These are phyloP conservation scores for Fusarium subglutinans DNA, from an alignment of 2,329 filamentous ascomycete species.

Conservation along the genomic window DNA sequence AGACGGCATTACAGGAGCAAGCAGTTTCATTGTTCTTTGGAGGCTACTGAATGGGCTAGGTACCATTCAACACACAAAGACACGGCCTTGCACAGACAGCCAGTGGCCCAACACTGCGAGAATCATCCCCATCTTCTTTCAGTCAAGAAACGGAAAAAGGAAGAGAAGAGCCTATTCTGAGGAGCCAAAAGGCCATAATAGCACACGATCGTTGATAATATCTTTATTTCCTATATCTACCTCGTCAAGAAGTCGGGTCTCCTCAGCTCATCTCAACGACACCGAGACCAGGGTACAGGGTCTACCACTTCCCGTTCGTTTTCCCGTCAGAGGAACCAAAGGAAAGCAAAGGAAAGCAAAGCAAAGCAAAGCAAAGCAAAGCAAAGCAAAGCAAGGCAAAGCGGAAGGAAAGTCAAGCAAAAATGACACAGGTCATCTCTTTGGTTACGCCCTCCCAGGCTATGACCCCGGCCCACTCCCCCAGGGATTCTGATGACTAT, in stretches of 20 bases:
- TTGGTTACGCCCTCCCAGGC: conserved; percentile 39
- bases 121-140: conserved; percentile 22
- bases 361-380: neutral
- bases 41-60: conserved; percentile 31
- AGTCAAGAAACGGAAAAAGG: conserved; percentile 10
- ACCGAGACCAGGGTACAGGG: conserved; percentile 16
- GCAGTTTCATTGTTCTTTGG: conserved; percentile 40
- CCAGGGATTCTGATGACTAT: conserved; percentile 38
- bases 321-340: conserved; percentile 16
- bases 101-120: conserved; percentile 24
- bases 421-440: conserved; percentile 45
- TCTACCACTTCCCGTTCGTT: conserved; percentile 28
- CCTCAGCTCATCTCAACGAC: conserved; percentile 8
- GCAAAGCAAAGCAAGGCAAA: neutral
- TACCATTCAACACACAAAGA: conserved; percentile 32
- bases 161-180: neutral
- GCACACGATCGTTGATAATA: neutral
- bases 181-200: neutral
- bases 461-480: conserved; percentile 39
- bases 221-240: conserved; percentile 11
- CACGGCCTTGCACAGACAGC: conserved; percentile 35
- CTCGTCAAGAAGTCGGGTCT: neutral
- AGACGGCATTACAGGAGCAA: neutral
- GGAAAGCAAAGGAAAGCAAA: neutral
- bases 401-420: neutral